Conservation (phyloP, 768 basidiomycete species). For the Tylopilus rubrobrunneus region DNA sequence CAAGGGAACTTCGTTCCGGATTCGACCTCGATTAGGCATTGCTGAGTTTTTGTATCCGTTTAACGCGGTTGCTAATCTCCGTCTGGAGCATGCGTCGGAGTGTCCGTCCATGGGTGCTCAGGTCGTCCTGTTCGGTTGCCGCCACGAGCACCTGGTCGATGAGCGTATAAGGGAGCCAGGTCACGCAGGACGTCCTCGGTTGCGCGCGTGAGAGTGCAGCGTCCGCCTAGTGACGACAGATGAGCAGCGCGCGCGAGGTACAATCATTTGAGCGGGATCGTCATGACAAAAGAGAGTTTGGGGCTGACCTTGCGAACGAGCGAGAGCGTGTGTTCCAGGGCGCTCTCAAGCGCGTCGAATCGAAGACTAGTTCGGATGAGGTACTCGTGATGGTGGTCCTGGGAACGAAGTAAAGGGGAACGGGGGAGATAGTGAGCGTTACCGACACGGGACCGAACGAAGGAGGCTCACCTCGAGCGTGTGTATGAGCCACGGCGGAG, state of each 20-base stretch:
- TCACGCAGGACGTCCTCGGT: constrained; percentile 52
- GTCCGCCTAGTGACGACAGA: constrained; percentile 46
- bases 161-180: constrained; percentile 81
- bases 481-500: constrained; percentile 83
- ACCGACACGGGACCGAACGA: background rate
- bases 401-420: background rate
- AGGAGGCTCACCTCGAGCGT: constrained; percentile 57
- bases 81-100: constrained; percentile 51
- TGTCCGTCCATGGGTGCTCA: constrained; percentile 39
- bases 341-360: constrained; percentile 75
- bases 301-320: constrained; percentile 67
- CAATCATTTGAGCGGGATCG: constrained; percentile 5
- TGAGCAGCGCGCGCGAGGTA: no score
- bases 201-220: constrained; percentile 47
- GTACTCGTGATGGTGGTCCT: constrained; percentile 75
- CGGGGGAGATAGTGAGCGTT: background rate
- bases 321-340: constrained; percentile 67
- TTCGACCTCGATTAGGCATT: constrained; percentile 18
- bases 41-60: constrained; percentile 65
- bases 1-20: background rate
- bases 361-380: constrained; percentile 76
- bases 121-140: constrained; percentile 48
- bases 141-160: constrained; percentile 79
- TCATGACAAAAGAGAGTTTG: background rate
- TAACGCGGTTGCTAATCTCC: constrained; percentile 60